phyloP scores from a whole-genome alignment of 106 monocot species.

The Platanthera zijinensis region DNA sequence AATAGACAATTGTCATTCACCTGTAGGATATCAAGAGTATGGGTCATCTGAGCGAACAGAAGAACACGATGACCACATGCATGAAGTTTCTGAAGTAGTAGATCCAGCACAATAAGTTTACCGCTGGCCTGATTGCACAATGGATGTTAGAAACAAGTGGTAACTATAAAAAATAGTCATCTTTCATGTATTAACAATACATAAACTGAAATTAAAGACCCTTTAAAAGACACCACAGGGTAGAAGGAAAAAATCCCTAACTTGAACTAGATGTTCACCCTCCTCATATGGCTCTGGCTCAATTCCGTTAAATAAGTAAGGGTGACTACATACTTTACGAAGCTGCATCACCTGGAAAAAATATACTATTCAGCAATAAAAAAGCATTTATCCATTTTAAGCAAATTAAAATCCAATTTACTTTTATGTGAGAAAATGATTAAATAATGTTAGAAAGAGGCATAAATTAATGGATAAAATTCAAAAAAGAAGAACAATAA shows the following conservation, averaged over 20 bases:
- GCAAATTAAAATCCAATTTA: not conserved
- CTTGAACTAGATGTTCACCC: slow-evolving; percentile 93
- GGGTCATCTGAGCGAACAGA: slow-evolving; percentile 97
- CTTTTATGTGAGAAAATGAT: too few relatives aligned
- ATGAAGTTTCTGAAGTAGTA: slow-evolving; percentile 68
- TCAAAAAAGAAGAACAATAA: too few relatives aligned
- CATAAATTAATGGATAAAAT: too few relatives aligned
- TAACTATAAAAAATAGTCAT: not conserved
- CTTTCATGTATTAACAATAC: not conserved
- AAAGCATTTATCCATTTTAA: not conserved
- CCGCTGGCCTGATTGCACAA: slow-evolving; percentile 66
- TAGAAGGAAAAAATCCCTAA: slow-evolving; percentile 4
- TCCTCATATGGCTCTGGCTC: slow-evolving; percentile 98
- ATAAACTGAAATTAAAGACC: not conserved
- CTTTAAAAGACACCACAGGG: not conserved
- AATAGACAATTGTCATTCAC: slow-evolving; percentile 16
- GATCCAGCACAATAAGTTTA: slow-evolving; percentile 80
- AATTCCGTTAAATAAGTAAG: slow-evolving; percentile 92
- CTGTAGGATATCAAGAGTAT: slow-evolving; percentile 96
- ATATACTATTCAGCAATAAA: not conserved
- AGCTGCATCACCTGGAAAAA: slow-evolving; percentile 82
- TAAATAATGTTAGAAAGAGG: too few relatives aligned
- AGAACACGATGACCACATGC: slow-evolving; percentile 68
- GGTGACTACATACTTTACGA: slow-evolving; percentile 93
- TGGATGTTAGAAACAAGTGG: not conserved